Base-by-base conservation (phyloP, 495 filamentous ascomycete genomes). In the Cryomyces minteri region DNA sequence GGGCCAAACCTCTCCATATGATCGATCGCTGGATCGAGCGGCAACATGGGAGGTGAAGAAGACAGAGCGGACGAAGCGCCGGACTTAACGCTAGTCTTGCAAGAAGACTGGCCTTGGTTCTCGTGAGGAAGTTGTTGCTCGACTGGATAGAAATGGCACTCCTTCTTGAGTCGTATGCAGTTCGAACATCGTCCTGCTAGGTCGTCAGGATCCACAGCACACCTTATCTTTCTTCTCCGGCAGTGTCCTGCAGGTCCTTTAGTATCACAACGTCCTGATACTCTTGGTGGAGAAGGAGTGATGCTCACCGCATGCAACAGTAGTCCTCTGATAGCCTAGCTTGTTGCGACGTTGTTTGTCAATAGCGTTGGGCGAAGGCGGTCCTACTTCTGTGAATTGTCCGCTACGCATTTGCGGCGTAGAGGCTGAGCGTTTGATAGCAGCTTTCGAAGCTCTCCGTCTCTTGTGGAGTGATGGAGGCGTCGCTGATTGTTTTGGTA, bases 131-230 rank as follows among this genome's bases (percentile, higher is more conserved):
- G 79, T 54, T 82, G 79, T 61, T 88, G 84, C 46, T 94, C 87
- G 30, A 95, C 88, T 8, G 88, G 84, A 57, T 78, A 84, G 66
- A 95, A 98, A 57, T 82, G 81, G 62, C 90, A 98, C 47, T 94
- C 87, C 61, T 93, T 96, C 58, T 92, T 88, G 59, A 98, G 69
- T 42, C 85, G 80, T 52, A 96, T 95, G 64, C 90, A 98, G 63
- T 94, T 94, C 47, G 83, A 80, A 62, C 90, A 98, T 48, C 90
- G 80, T 42, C 82, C 82, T 55, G 86, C 75, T 10, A 73, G 61
- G 57, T 96, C 88, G 51, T 81, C 79, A 41, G 68, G 66, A 53
- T 82, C 77, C 37, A 86, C 71, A 40, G 94, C 73, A 65, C 90
- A 98, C 62, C 90, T 71, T 50, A 98, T 98, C 63, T 98, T 98